A percentile compares a stretch with the other conserved stretches of the same genome.
These are phyloP conservation scores for Hypoxylon trugodes DNA, from an alignment of 495 filamentous ascomycete species.

Conservation along the genomic window DNA sequence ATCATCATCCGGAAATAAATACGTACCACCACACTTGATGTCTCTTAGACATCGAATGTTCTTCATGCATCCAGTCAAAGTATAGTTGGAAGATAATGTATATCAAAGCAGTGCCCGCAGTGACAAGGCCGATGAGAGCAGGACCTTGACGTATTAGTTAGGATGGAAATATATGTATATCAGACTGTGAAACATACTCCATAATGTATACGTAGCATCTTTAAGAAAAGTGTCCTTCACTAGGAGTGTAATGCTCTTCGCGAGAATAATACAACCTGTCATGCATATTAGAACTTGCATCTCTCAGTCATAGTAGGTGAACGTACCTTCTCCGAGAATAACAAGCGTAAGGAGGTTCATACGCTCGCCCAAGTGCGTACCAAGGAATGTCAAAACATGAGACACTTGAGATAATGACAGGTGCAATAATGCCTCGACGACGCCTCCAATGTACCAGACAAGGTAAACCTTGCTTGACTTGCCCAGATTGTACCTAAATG, in stretches of 20 bases:
- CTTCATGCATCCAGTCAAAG: conserved; percentile 65
- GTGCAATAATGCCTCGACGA: conserved; percentile 62
- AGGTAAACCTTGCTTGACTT: conserved; percentile 53
- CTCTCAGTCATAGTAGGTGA: background rate
- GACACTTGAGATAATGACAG: conserved; percentile 64
- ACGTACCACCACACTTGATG: conserved; percentile 46
- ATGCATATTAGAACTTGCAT: background rate
- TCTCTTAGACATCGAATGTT: conserved; percentile 61
- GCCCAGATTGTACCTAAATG: conserved; percentile 42
- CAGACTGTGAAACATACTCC: conserved; percentile 38
- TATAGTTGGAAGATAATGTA: conserved; percentile 78
- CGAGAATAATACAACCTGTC: conserved; percentile 36
- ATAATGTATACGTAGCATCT: conserved; percentile 50
- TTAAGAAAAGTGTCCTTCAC: conserved; percentile 47
- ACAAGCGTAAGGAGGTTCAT: conserved; percentile 74
- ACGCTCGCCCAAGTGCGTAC: conserved; percentile 70
- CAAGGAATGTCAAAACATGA: conserved; percentile 67
- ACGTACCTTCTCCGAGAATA: conserved; percentile 71
- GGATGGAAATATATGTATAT: background rate
- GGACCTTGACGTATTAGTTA: conserved; percentile 39
- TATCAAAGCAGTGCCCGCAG: conserved; percentile 57
- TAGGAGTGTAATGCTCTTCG: conserved; percentile 33
- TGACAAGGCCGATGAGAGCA: conserved; percentile 47
- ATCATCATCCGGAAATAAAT: conserved; percentile 59
- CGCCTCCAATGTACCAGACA: conserved; percentile 67